Evolutionary conservation across 2,329 filamentous ascomycete species (phyloP), one percentile per base, ranked within the genome.

Genomic region (Colletotrichum aenigma): DNA sequence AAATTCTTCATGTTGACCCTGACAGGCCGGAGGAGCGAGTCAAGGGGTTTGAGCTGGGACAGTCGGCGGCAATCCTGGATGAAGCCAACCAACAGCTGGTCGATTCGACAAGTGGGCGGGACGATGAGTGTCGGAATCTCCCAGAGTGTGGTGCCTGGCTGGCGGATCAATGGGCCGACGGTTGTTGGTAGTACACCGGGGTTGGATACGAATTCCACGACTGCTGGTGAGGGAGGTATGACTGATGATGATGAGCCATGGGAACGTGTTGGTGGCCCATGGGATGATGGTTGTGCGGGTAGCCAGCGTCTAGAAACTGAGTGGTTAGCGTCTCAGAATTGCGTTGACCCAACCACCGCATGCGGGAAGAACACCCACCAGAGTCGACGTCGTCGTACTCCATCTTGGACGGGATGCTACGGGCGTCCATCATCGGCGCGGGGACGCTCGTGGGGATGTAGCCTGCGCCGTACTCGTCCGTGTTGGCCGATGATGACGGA

Each of bases 371-470:
- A n/a, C 36, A 71, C 76, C 62, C 66, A 78, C 76, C 76, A 72
- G 75, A 78, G 43, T 78, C 78, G 38, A 78, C 72, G 60, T 87
- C 85, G 24, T 86, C 84, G 64, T 83, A 86, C 74, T 87, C 84
- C 70, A 84, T 81, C 81, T 86, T 86, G 68, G 84, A 81, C 24
- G 75, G 82, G 52, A 84, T 82, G 78, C 79, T 79, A 77, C 82
- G 78, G 58, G 77, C 75, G 66, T 85, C 84, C 61, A 89, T 81
- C 80, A 89, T 86, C 56, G 84, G 83, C 24, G 86, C 80, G 18
- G 88, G 88, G 24, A 88, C 85, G 77, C 88, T 89, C 28, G 87
- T 88, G 10, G 88, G 87, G 75, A 89, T 88, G 80, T 89, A 90
- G 76, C 83, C 82, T 62, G 75, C 81, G 74, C 82, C 84, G 79